A percentile compares a stretch with the other conserved stretches of the same genome.
Conservation (phyloP, 441 rosid species). For the Pelargonium fulgidum region DNA sequence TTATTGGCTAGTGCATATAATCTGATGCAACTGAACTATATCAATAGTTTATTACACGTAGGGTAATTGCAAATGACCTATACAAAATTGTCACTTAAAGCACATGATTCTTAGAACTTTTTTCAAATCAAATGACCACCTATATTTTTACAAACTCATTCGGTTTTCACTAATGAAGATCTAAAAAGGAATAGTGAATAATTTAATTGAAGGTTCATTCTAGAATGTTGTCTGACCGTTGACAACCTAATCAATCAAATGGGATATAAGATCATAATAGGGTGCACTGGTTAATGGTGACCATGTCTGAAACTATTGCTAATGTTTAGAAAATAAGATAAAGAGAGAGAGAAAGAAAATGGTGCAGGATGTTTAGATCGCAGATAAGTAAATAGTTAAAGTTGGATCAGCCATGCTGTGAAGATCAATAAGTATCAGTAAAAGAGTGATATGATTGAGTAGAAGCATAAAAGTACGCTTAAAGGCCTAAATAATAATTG, state of each 20-base stretch:
- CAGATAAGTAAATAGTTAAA: not conserved
- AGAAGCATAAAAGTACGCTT: not conserved
- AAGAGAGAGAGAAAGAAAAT: not conserved
- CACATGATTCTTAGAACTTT: too few species aligned
- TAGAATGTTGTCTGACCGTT: not conserved
- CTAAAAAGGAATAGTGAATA: not conserved
- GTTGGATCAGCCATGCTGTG: not conserved
- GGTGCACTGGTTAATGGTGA: not conserved
- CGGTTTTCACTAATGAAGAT: not conserved
- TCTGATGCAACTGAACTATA: too few species aligned
- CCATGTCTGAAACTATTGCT: not conserved
- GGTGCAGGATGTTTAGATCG: not conserved
- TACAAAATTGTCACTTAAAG: too few species aligned
- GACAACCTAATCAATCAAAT: not conserved
- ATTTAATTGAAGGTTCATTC: not conserved
- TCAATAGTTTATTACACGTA: too few species aligned
- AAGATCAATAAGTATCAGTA: not conserved
- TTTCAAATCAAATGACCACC: too few species aligned
- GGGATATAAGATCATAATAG: not conserved
- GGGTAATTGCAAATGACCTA: too few species aligned
- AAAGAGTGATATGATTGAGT: not conserved
- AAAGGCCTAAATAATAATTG: not conserved
- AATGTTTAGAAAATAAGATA: not conserved
- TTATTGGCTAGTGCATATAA: too few species aligned
- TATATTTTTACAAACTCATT: too few species aligned